Base-by-base conservation (phyloP, 192 early-diverging fungal genomes). In the Linnemannia elongata region DNA sequence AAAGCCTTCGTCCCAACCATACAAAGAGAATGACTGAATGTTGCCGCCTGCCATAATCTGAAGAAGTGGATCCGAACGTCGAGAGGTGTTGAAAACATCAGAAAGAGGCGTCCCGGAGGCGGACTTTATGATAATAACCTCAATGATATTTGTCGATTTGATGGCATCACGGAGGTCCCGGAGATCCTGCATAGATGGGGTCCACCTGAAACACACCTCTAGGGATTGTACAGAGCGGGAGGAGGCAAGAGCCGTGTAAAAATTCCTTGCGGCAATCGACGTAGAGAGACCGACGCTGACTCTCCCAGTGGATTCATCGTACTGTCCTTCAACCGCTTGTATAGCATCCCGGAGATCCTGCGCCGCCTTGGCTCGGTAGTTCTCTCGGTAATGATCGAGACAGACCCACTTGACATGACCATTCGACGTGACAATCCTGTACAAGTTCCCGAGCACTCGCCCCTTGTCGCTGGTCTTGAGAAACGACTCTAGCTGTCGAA, bases 331-430 rank as follows among this genome's bases (percentile, higher is more conserved):
- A 10, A 75, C 49, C 35, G 17, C 44, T 1, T 70, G 24, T 3
- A 81, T 22, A 4, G 75, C 33, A 17, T 69, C 74, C 20, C 68
- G 7, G 33, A 81, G 47, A 6, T 57, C 44, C 35, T 52, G 15
- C 35, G 36, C 38, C 0, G 38, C 47, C 63, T 44, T 55, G 27
- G 75, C 63, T 2, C 12, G 6, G 10, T 81, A 75, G 47, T 75
- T 75, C 42, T 75, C 47, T 2, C 80, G 72, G 66, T 69, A 81
- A 33, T 81, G 80, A 24, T 81, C 72, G 1, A 75, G 20, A 35
- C 80, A 81, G 3, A 81, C 80, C 80, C 80, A 81, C 24, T 81
- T 81, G 73, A 81, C 74, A n/a, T 81, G 72, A 13, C 80, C 80
- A 38, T 75, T 66, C 0, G 10, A 3, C 5, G 80, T 81, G 33